phyloP scores from a whole-genome alignment of 139 green algal genomes.

The Ettlia oleoabundans region DNA sequence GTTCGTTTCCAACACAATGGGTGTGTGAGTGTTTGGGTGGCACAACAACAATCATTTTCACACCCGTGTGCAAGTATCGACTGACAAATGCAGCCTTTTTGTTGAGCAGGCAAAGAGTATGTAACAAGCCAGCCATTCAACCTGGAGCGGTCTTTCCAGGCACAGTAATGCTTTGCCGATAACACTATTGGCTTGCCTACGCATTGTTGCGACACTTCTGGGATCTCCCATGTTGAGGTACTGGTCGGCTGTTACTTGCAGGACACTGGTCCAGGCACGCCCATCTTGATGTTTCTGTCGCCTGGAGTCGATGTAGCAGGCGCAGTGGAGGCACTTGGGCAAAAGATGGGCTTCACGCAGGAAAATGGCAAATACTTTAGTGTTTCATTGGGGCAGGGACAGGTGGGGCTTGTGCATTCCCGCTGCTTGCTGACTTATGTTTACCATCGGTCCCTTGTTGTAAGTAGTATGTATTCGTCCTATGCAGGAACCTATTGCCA shows the following conservation, averaged over 20 bases:
- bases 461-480: not conserved
- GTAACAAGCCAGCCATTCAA: constrained; percentile 74
- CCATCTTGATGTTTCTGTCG: constrained; percentile 93
- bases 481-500: constrained; percentile 85
- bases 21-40: constrained; percentile 34
- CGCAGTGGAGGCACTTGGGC: constrained; percentile 81
- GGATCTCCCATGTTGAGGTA: not conserved
- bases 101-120: constrained; percentile 51
- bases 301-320: constrained; percentile 84
- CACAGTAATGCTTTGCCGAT: not conserved
- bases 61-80: not conserved
- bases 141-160: constrained; percentile 76
- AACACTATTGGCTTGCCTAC: not conserved
- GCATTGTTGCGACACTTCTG: not conserved
- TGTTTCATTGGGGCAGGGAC: constrained; percentile 87
- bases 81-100: not conserved
- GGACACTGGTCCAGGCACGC: constrained; percentile 71
- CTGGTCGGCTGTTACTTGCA: constrained; percentile 47
- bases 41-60: not conserved
- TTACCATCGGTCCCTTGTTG: not conserved
- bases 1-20: constrained; percentile 86
- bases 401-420: not conserved
- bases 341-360: constrained; percentile 76
- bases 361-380: constrained; percentile 79
- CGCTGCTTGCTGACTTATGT: not conserved